Base-by-base conservation (phyloP, 1,284 basidiomycete genomes). In the Neonothopanus nambi region DNA sequence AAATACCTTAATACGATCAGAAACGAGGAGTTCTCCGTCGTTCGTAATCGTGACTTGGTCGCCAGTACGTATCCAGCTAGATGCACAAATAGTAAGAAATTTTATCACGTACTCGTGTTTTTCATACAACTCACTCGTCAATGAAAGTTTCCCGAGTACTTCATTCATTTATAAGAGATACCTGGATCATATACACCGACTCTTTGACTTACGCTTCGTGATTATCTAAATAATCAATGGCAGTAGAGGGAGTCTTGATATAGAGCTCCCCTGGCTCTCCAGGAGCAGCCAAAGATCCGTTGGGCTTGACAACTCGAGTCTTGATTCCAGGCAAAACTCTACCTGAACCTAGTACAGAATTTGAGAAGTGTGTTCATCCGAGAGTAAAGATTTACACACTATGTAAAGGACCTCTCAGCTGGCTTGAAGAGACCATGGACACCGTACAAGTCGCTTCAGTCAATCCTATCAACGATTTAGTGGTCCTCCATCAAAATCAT, bases 241-340 rank as follows among this genome's bases (percentile, higher is more conserved):
- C 76, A 65, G 82, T 76, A 2, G 82, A 76, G 1, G 85, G 85
- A 0, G 81, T 79, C 23, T 70, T 76, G 9, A 88, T 75, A 4
- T 82, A 68, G 5, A 89, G 68, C 65, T 89, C 87, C 3, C 87
- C 87, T n/a, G 74, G 73, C 64, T 89, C 85, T 30, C 81, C 84
- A 54, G 82, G 81, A 13, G 66, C 67, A 4, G 81, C 85, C 24
- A 83, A 68, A 4, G 77, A 72, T 3, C 86, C 85, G 63, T 89
- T 84, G 13, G 73, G 60, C 64, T 81, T 87, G 54, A 87, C 70
- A 3, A 89, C 76, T 54, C 77, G 79, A 1, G 75, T 81, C 26
- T 64, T 66, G 24, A 78, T 68, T 15, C 84, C 84, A 1, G 81
- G 80, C 4, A 87, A 51, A 24, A 88, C 63, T 55, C 73, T 73